Base-by-base conservation (phyloP, 139 green algal species). In the Chlamydomonas eustigma region DNA sequence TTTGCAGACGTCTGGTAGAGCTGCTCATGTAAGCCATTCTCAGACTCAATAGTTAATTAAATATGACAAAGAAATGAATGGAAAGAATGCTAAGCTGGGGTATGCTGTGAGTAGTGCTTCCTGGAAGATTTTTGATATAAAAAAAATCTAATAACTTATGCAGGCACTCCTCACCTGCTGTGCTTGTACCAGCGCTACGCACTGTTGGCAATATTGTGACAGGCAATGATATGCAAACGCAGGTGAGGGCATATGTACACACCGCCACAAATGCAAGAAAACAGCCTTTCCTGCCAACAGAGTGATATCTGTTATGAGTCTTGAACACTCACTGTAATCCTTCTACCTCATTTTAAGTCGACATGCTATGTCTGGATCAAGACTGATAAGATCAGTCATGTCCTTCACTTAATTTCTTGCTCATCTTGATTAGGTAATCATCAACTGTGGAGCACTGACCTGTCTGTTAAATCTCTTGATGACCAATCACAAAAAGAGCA, bases 121-220 rank as follows among this genome's bases (percentile, higher is more conserved):
- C n/a, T n/a, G n/a, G n/a, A n/a, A n/a, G n/a, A n/a, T n/a, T n/a
- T n/a, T n/a, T n/a, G n/a, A n/a, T n/a, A n/a, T n/a, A n/a, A n/a
- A n/a, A n/a, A n/a, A n/a, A n/a, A n/a, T n/a, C n/a, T n/a, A n/a
- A n/a, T n/a, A n/a, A n/a, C n/a, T n/a, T n/a, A n/a, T 73, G 3
- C 70, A 76, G 38, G 31, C 50, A 77, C 50, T 51, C 72, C 4
- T 70, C 51, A 12, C 72, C 50, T 52, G 79, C 87, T 18, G 96
- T 99, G 33, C 86, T 99, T 4, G 97, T 99, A 33, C 96, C 96
- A 25, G 96, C 96, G 0, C 88, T 99, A 74, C 88, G 96, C 33
- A 99, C 96, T 0, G 96, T 99, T 28, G 96, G 96, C 75, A 99
- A 99, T 88, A 99, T 99, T 74, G 94, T 98, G 50, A 98, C 94